Evolutionary conservation across 2,329 filamentous ascomycete genomes (phyloP).

Genomic region (Gaeumannomyces sp.): DNA sequence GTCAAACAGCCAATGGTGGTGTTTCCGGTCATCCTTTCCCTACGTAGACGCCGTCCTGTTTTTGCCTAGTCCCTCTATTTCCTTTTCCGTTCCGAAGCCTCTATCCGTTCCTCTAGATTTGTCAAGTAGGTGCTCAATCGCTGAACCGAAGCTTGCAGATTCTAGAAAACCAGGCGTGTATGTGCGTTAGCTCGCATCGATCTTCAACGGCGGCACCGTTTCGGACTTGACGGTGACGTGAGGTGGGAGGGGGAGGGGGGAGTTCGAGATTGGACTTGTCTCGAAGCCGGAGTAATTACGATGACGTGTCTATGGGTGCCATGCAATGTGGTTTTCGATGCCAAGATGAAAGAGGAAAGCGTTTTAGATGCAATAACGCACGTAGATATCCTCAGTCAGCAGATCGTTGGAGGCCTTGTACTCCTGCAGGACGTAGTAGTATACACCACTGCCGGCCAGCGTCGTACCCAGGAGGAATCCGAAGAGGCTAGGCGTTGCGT

Average conservation of each 20-base stretch:
- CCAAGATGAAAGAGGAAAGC: constrained; percentile 15
- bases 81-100: constrained; percentile 58
- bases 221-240: background rate
- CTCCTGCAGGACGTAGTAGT: constrained; percentile 89
- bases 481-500: constrained; percentile 56
- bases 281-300: constrained; percentile 6
- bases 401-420: constrained; percentile 92
- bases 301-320: constrained; percentile 2
- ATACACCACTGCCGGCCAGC: constrained; percentile 72
- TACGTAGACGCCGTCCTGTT: constrained; percentile 5
- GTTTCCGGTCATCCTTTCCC: background rate
- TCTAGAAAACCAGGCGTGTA: constrained; percentile 39
- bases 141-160: constrained; percentile 80
- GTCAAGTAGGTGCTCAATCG: constrained; percentile 79
- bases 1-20: too few species aligned
- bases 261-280: constrained; percentile 11
- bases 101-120: constrained; percentile 73
- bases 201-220: background rate
- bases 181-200: background rate
- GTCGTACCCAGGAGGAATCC: constrained; percentile 86
- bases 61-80: constrained; percentile 43
- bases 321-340: constrained; percentile 2
- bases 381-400: constrained; percentile 91
- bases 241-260: background rate
- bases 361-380: constrained; percentile 51